These are phyloP conservation scores for Verticillium longisporum DNA, from an alignment of 2,329 filamentous ascomycete genomes.

Conservation along the genomic window DNA sequence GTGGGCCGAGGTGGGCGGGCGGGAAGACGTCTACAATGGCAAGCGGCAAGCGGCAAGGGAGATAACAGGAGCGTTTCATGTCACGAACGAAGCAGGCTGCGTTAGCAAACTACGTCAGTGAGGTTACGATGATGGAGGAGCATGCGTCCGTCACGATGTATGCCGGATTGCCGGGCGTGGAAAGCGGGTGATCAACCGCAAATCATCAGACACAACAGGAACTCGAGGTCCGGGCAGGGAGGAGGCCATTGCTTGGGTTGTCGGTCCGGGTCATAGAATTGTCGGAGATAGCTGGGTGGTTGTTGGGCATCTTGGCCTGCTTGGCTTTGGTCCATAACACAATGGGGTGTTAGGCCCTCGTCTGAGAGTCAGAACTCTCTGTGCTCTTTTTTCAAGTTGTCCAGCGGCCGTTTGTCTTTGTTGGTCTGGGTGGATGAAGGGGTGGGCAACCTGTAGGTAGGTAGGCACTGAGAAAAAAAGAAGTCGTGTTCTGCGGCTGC, in stretches of 20 bases:
- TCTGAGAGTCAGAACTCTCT: too few relatives aligned
- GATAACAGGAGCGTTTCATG: neutral
- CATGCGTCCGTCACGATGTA: neutral
- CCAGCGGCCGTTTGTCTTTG: too few relatives aligned
- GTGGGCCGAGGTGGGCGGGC: neutral
- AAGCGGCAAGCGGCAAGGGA: neutral
- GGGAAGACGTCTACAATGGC: neutral
- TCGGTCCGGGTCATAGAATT: neutral
- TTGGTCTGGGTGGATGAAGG: too few relatives aligned
- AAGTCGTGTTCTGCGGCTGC: neutral
- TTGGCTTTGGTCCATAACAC: neutral
- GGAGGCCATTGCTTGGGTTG: neutral
- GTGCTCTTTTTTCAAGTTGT: too few relatives aligned
- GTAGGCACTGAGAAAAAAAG: neutral
- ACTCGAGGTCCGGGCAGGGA: neutral
- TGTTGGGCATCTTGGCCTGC: neutral
- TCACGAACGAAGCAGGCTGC: neutral
- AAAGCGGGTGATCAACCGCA: neutral
- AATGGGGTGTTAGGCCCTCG: too few relatives aligned
- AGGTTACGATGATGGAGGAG: neutral
- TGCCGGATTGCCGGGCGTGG: neutral
- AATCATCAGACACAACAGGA: neutral
- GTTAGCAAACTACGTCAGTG: neutral
- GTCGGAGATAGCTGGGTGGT: neutral
- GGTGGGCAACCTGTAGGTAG: neutral